Evolutionary conservation across 768 basidiomycete genomes (phyloP), one percentile per base, ranked within the genome.

Genomic region (Tulasnella sp.): DNA sequence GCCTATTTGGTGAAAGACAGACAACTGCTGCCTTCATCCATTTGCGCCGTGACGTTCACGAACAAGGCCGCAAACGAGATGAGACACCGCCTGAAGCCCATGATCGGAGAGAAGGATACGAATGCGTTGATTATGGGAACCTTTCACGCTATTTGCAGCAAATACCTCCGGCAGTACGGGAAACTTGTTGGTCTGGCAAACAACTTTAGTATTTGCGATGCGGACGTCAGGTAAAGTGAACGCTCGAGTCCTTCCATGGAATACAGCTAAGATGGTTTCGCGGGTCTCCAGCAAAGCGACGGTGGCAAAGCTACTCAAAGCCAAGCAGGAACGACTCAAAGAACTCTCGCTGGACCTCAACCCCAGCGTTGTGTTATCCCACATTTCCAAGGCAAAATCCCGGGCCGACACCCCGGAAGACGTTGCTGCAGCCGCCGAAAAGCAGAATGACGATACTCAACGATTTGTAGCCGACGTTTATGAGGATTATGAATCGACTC

Each of bases 51-150:
- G 15, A 97, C 90, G 0, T 97, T 96, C 83, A 95, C 94, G 13
- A 95, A 95, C 85, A 94, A 94, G 83, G 94, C 94, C 20, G 93
- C 94, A 0, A 91, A 89, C 79, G 95, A 96, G 85, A 95, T 96
- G 93, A 87, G 89, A 74, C 87, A 89, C 73, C 87, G 95, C 4
- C 85, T 97, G 40, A 84, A 85, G 26, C 88, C 87, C 79, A 84
- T 95, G 3, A 87, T 97, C 46, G 94, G 94, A 5, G 87, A 89
- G 51, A 83, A 87, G 37, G 82, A 81, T 2, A 91, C 90, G 0
- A 84, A 85, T 15, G 84, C 86, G 51, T 85, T 96, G 32, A 81
- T 86, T 6, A 83, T 88, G 75, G 87, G 87, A 7, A 94, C 93
- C 0, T 94, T 94, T 81, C 93, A 94, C 82, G 88, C 92, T 0